Base-by-base conservation (phyloP, 75 land plant species). In the Picea glauca region DNA sequence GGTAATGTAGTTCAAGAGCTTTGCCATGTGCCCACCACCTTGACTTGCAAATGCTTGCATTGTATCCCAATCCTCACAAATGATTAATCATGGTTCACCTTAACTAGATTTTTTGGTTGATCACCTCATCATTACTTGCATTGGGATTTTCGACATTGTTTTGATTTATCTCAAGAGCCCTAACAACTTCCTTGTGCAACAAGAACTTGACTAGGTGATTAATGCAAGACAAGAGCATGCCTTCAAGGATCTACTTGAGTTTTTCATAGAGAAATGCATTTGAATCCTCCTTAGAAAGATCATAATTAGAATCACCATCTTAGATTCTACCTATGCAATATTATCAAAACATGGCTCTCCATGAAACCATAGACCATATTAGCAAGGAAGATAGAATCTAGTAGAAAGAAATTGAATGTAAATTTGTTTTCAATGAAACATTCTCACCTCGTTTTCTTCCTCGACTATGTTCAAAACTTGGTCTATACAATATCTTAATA, bases 41-140 rank as follows among this genome's bases (percentile, higher is more conserved):
- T 21, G 91, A 80, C 80, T 87, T 90, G 88, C 96, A 94, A 17
- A 91, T 81, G 35, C 85, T 91, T n/a, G 93, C 93, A 82, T 91
- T 84, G 84, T 86, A 84, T 30, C 91, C 91, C 5, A 67, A 23
- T 13, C 43, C 60, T 40, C 85, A 78, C 43, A 90, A 82, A 23
- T 21, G 35, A 65, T 56, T 80, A 84, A 85, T 77, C 85, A 87
- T 79, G n/a, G 65, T 33, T 76, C 87, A 68, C 72, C 80, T 79
- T 30, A 79, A 57, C 5, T n/a, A 5, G 18, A 35, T 46, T 8
- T 38, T 18, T 68, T 31, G n/a, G 17, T n/a, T n/a, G 46, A 40
- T 64, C 35, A 35, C 76, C 33, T 72, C 13, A 23, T 43, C 21
- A 43, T 23, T 30, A 58, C 4, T 15, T 26, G 26, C 60, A 58